phyloP scores from a whole-genome alignment of 805 yeast species.

The Zygotorulaspora chibaensis region DNA sequence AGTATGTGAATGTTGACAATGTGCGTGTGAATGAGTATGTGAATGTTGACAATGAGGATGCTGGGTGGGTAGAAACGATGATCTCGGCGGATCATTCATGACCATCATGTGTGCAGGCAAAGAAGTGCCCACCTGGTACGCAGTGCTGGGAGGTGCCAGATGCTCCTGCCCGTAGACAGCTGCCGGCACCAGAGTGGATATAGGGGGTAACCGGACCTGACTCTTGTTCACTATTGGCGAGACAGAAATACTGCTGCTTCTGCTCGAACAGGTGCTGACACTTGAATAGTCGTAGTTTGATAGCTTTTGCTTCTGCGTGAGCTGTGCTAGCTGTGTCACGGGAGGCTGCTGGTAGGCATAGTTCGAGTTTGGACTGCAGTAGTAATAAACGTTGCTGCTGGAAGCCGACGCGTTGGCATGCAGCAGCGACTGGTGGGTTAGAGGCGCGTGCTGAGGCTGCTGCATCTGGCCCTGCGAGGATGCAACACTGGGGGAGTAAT shows the following conservation, averaged over 20 bases:
- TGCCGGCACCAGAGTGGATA: constrained; percentile 14
- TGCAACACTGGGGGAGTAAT: background rate
- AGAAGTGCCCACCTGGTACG: background rate
- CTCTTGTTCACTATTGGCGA: background rate
- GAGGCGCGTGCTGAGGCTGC: background rate
- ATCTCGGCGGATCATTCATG: background rate
- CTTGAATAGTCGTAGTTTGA: background rate
- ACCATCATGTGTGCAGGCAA: background rate
- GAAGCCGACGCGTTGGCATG: background rate
- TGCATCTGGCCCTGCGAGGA: background rate
- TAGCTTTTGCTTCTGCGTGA: background rate
- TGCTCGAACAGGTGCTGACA: background rate
- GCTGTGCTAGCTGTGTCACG: background rate
- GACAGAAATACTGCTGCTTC: constrained; percentile 1
- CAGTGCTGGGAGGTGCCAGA: background rate
- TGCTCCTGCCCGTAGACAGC: constrained; percentile 8
- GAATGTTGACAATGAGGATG: constrained; percentile 1
- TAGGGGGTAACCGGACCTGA: constrained; percentile 13
- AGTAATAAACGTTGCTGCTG: background rate
- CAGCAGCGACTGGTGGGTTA: background rate
- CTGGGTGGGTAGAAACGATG: background rate
- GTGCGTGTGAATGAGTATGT: background rate
- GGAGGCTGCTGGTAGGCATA: background rate
- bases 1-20: constrained; percentile 1
- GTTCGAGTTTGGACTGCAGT: background rate